Percentiles rank a stretch among this genome's conserved stretches.
Evolutionary conservation across 116 monocot species (phyloP).

Genomic region (Trichopus zeylanicus): DNA sequence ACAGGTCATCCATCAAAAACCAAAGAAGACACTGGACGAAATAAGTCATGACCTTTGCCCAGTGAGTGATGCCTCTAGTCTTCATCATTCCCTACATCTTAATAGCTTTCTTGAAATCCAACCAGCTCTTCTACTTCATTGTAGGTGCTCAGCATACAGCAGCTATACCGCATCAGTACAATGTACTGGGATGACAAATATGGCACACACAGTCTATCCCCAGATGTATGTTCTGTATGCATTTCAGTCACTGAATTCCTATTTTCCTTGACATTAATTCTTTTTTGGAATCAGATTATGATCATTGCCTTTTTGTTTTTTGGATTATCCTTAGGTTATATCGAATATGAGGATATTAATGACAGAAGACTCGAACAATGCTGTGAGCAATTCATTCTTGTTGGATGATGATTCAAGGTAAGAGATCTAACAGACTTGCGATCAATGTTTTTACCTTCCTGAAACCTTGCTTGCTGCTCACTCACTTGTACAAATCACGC

Average conservation of each 20-base stretch:
- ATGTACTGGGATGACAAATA: constrained; percentile 99
- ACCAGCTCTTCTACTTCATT: constrained; percentile 18
- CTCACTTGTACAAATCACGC: constrained; percentile 18
- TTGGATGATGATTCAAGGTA: constrained; percentile 96
- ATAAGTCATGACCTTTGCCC: constrained; percentile 98
- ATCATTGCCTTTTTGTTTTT: no score
- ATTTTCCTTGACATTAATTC: not conserved
- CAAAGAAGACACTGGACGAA: constrained; percentile 92
- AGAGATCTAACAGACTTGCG: not conserved
- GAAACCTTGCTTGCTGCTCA: constrained; percentile 9
- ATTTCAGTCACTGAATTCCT: not conserved
- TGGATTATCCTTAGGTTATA: constrained; percentile 79
- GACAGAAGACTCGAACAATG: constrained; percentile 95
- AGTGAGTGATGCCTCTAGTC: constrained; percentile 35
- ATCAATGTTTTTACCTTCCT: not conserved
- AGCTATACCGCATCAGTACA: constrained; percentile 91
- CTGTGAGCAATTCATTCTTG: constrained; percentile 91
- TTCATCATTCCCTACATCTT: constrained; percentile 5
- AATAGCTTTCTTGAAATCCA: constrained; percentile 21
- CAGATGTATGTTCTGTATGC: constrained; percentile 51
- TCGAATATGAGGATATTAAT: constrained; percentile 92
- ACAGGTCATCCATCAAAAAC: constrained; percentile 98
- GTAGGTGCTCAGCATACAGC: constrained; percentile 94
- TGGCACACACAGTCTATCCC: constrained; percentile 89
- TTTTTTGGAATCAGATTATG: no score